Conservation (phyloP, 1,284 basidiomycete genomes). For the Malassezia cuniculi region DNA sequence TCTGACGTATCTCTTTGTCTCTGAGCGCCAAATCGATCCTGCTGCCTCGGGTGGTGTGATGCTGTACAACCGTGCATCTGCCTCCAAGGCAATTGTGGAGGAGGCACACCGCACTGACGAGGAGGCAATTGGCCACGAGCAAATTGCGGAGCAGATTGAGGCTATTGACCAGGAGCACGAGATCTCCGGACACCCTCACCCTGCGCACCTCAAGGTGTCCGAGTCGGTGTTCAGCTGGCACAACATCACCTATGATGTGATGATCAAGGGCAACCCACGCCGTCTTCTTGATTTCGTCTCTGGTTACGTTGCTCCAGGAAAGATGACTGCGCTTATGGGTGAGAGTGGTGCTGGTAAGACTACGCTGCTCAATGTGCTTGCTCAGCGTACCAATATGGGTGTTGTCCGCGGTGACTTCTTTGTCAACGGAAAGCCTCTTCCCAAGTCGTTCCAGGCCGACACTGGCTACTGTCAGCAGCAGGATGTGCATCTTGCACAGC, state of each 20-base stretch:
- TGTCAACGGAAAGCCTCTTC: slow-evolving; percentile 22
- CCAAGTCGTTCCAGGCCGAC: slow-evolving; percentile 27
- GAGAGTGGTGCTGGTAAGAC: slow-evolving; percentile 37
- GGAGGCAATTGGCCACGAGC: slow-evolving; percentile 1
- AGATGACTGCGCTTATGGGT: slow-evolving; percentile 36
- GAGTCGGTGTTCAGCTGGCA: slow-evolving; percentile 27
- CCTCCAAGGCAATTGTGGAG: not conserved
- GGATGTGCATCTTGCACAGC: slow-evolving; percentile 24
- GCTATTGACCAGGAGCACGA: slow-evolving; percentile 13
- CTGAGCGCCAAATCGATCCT: slow-evolving; percentile 29
- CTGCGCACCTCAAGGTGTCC: slow-evolving; percentile 26
- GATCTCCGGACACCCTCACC: slow-evolving; percentile 14
- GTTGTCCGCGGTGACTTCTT: slow-evolving; percentile 23
- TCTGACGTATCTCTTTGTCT: slow-evolving; percentile 20
- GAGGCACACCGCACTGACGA: not conserved
- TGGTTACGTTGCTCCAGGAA: slow-evolving; percentile 32
- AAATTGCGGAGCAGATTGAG: slow-evolving; percentile 8
- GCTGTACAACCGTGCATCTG: slow-evolving; percentile 24
- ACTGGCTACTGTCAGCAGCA: slow-evolving; percentile 36
- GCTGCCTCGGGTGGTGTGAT: slow-evolving; percentile 27
- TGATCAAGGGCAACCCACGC: slow-evolving; percentile 27
- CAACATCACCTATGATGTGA: slow-evolving; percentile 30
- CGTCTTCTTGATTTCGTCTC: slow-evolving; percentile 46
- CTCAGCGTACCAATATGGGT: slow-evolving; percentile 24
- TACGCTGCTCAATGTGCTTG: slow-evolving; percentile 32